Conservation (phyloP, 306 rosid species). For the Gastrolobium bilobum region DNA sequence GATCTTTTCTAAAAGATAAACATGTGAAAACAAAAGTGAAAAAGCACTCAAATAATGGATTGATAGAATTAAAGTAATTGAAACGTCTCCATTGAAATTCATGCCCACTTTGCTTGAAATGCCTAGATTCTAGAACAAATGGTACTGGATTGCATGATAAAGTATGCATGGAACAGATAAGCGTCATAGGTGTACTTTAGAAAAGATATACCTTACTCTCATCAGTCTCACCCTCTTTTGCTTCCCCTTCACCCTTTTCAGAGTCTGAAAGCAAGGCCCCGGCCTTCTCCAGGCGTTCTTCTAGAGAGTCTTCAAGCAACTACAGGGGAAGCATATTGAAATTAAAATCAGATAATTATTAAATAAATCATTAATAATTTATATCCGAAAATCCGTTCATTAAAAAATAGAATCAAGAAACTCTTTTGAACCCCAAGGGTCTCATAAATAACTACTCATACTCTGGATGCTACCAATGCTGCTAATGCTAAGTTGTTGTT, state of each 20-base stretch:
- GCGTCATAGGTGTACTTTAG: slow-evolving; percentile 15
- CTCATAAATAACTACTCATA: background rate
- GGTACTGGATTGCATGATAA: slow-evolving; percentile 14
- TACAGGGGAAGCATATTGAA: slow-evolving; percentile 45
- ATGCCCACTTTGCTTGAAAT: background rate
- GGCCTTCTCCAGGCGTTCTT: slow-evolving; percentile 87
- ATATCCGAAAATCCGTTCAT: background rate
- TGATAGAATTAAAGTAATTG: background rate
- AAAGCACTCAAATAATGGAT: slow-evolving; percentile 34
- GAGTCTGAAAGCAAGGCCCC: slow-evolving; percentile 82
- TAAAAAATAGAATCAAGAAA: slow-evolving; percentile 15
- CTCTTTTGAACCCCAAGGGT: slow-evolving; percentile 22
- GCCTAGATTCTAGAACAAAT: slow-evolving; percentile 11
- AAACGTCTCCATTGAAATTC: slow-evolving; percentile 5
- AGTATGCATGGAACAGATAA: background rate
- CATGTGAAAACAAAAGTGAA: slow-evolving; percentile 32
- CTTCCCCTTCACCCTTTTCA: slow-evolving; percentile 89
- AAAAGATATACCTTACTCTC: slow-evolving; percentile 77
- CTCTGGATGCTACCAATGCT: slow-evolving; percentile 9
- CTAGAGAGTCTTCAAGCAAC: slow-evolving; percentile 95
- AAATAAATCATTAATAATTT: slow-evolving; percentile 15
- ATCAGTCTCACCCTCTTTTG: slow-evolving; percentile 83
- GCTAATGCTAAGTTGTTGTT: background rate
- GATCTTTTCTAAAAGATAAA: slow-evolving; percentile 78
- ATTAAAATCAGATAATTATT: slow-evolving; percentile 36